Conservation (phyloP, 345 rosid species). For the Syzygium grande region DNA sequence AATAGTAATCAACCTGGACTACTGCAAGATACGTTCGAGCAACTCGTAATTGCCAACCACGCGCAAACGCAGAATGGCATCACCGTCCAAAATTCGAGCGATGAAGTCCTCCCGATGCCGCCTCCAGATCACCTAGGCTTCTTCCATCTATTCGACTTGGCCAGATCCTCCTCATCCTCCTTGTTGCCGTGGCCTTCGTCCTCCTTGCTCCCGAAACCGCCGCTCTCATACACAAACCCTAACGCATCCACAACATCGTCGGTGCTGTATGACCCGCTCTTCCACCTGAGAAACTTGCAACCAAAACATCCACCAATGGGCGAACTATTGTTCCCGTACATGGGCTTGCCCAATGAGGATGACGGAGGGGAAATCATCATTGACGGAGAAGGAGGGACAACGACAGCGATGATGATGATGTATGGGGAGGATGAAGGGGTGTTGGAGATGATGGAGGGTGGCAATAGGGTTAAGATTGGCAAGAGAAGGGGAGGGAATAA, state of each 20-base stretch:
- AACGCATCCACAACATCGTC: neutral
- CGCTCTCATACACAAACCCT: neutral
- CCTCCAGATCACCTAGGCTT: neutral
- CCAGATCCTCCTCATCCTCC: neutral
- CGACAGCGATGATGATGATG: neutral
- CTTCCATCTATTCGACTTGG: neutral
- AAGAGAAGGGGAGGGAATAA: conserved; percentile 31
- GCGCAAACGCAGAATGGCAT: neutral
- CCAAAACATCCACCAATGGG: neutral
- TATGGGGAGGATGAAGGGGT: neutral
- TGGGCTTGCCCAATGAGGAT: neutral
- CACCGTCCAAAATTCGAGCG: neutral
- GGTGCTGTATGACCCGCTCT: neutral
- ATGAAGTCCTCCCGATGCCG: neutral
- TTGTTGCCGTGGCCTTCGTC: neutral
- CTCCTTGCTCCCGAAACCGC: neutral
- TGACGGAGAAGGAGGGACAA: neutral
- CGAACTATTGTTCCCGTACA: neutral
- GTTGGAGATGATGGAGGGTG: neutral
- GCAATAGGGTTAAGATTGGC: conserved; percentile 37
- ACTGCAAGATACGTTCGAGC: neutral
- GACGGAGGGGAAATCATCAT: neutral
- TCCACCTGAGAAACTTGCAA: neutral
- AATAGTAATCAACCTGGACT: neutral
- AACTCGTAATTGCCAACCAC: neutral